Conservation (phyloP, 192 early-diverging fungal genomes). For the Linnemannia exigua region DNA sequence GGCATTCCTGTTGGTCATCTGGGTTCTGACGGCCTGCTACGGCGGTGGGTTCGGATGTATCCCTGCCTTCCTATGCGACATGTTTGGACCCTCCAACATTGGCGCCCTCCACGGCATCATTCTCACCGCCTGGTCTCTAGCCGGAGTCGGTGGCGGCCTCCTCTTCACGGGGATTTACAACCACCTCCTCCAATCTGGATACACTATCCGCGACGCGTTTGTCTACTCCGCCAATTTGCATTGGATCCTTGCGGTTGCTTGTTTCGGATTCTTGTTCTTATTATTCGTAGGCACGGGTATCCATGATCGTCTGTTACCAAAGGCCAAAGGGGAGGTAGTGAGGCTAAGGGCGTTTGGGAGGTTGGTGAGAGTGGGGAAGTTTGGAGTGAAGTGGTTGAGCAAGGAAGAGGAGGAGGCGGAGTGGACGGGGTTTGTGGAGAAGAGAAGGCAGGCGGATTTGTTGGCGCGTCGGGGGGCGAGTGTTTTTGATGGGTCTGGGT, state of each 20-base stretch:
- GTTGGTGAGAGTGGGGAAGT: conserved; percentile 57
- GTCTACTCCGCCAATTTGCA: conserved; percentile 74
- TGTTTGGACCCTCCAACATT: conserved; percentile 87
- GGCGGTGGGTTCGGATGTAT: conserved; percentile 85
- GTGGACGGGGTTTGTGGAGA: conserved; percentile 60
- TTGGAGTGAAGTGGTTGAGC: conserved; percentile 35
- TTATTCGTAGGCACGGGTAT: conserved; percentile 73
- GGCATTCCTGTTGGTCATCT: conserved; percentile 72
- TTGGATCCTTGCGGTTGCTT: conserved; percentile 77
- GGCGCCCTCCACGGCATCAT: conserved; percentile 82
- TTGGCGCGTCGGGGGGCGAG: neutral
- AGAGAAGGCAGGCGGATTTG: conserved; percentile 4
- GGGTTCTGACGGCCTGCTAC: conserved; percentile 77
- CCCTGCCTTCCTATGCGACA: conserved; percentile 81
- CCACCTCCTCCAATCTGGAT: conserved; percentile 52
- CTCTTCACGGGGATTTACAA: conserved; percentile 76
- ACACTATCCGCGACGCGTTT: conserved; percentile 65
- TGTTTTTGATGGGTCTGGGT: neutral
- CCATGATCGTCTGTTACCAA: conserved; percentile 77
- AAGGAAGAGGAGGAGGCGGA: conserved; percentile 66
- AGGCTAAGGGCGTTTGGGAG: conserved; percentile 68
- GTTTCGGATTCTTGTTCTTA: conserved; percentile 69
- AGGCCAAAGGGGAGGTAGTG: conserved; percentile 71
- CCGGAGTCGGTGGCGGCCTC: conserved; percentile 80
- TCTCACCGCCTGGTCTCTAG: conserved; percentile 83